Percentiles rank a stretch among this genome's conserved stretches.
phyloP scores from a whole-genome alignment of 768 basidiomycete species.

The Amanita thiersii region DNA sequence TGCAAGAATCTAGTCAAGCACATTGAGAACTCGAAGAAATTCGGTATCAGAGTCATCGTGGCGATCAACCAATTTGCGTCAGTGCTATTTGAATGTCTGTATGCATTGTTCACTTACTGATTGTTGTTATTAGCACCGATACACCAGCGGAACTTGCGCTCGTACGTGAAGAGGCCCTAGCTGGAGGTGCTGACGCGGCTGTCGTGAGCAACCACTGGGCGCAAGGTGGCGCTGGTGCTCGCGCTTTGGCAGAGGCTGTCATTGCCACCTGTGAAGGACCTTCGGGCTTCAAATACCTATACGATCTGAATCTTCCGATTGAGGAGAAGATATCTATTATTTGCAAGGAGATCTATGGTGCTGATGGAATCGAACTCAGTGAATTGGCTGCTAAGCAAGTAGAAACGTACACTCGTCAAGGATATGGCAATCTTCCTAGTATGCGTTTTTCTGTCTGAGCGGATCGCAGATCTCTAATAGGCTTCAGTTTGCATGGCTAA shows the following conservation, averaged over 20 bases:
- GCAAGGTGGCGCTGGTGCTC: constrained; percentile 85
- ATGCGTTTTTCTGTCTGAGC: constrained; percentile 19
- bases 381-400: constrained; percentile 80
- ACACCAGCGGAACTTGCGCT: constrained; percentile 84
- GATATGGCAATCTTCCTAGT: constrained; percentile 75
- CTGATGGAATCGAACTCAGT: constrained; percentile 83
- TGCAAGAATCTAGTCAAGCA: constrained; percentile 91
- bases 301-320: constrained; percentile 76
- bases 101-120: constrained; percentile 5
- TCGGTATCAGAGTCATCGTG: constrained; percentile 92
- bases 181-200: constrained; percentile 89
- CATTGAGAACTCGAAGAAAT: constrained; percentile 91
- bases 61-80: constrained; percentile 94
- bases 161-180: constrained; percentile 69
- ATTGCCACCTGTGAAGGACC: constrained; percentile 75
- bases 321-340: constrained; percentile 86
- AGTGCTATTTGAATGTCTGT: constrained; percentile 25
- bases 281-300: constrained; percentile 89
- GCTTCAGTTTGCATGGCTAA: constrained; percentile 88
- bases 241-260: constrained; percentile 87
- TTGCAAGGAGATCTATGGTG: constrained; percentile 88
- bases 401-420: constrained; percentile 88
- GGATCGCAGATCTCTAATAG: constrained; percentile 9
- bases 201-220: constrained; percentile 98
- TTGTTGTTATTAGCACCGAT: constrained; percentile 55